Conservation (phyloP, 148 eudicot species). For the Cornus florida region DNA sequence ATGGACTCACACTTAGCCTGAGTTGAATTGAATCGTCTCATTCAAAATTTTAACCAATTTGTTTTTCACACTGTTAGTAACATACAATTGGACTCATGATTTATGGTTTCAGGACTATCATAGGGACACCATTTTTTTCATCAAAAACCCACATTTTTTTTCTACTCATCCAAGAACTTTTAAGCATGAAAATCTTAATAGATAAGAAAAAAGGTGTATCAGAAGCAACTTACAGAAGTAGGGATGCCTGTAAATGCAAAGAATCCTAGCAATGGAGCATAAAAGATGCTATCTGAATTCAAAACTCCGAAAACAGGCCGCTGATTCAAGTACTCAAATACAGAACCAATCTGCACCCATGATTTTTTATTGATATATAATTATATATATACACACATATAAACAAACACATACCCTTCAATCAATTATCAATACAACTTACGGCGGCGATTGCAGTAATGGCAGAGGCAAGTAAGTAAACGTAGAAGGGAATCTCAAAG, state of each 20-base stretch:
- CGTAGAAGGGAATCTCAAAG: conserved; percentile 65
- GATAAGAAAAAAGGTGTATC: not conserved
- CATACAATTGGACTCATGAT: not conserved
- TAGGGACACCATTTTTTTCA: not conserved
- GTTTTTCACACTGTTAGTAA: not conserved
- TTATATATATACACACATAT: not conserved
- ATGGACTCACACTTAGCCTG: not conserved
- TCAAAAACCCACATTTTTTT: not conserved
- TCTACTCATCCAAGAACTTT: not conserved
- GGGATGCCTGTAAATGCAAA: conserved; percentile 89
- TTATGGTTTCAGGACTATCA: not conserved
- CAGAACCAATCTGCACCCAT: conserved; percentile 67
- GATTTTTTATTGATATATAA: not conserved
- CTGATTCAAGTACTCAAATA: conserved; percentile 83
- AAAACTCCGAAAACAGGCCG: conserved; percentile 84
- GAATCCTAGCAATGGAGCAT: conserved; percentile 91
- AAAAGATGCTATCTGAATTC: conserved; percentile 73
- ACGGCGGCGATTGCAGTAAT: conserved; percentile 96
- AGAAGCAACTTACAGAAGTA: conserved; percentile 60
- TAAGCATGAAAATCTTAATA: not conserved
- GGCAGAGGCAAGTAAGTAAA: conserved; percentile 89
- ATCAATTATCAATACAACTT: conserved; percentile 4
- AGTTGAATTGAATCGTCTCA: not conserved
- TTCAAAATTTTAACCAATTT: not conserved
- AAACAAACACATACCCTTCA: not conserved